Base-by-base conservation (phyloP, 345 rosid species). In the Gossypioides kirkii region DNA sequence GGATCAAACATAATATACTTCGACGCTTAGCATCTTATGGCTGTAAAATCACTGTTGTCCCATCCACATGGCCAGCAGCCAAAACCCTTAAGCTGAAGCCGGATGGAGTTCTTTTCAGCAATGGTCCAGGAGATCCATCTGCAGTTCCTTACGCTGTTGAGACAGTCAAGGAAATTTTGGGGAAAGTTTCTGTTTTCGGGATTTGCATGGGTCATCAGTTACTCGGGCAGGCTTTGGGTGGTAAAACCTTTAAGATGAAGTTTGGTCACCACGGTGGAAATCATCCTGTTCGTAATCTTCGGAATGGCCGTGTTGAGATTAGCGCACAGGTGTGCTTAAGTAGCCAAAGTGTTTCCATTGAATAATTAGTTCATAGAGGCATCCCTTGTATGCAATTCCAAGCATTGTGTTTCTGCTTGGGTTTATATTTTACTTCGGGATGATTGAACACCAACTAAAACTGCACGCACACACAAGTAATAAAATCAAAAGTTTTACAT, bases 171-270 rank as follows among this genome's bases (percentile, higher is more conserved):
- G 85, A 90, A 81, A 79, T 90, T 61, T 77, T 93, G 3, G 96
- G 99, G 73, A 91, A 91, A 80, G 91, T 86, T 69, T 93, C 98
- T 50, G 97, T 96, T 70, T 96, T 89, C 55, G 99, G 98, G 70
- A 96, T 96, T 80, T 91, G 98, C 83, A 95, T 95, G 99, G 99
- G 97, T 56, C 98, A 95, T 80, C 99, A 95, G 77, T 81, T 95
- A 74, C 89, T 95, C 13, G 98, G 98, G 53, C 98, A 91, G 85
- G 99, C 97, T 73, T 81, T 95, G 81, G 97, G 99, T 58, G 96
- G 98, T 74, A 91, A 88, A 73, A 95, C 98, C 69, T 95, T 86
- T 73, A 95, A 95, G 80, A 92, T 95, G 98, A 95, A 95, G 85
- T 95, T 95, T 80, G 97, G 96, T 42, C 99, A 92, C 84, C 99